Evolutionary conservation across 441 rosid genomes (phyloP), one percentile per base, ranked within the genome.

Genomic region (Erysimum cheiri): DNA sequence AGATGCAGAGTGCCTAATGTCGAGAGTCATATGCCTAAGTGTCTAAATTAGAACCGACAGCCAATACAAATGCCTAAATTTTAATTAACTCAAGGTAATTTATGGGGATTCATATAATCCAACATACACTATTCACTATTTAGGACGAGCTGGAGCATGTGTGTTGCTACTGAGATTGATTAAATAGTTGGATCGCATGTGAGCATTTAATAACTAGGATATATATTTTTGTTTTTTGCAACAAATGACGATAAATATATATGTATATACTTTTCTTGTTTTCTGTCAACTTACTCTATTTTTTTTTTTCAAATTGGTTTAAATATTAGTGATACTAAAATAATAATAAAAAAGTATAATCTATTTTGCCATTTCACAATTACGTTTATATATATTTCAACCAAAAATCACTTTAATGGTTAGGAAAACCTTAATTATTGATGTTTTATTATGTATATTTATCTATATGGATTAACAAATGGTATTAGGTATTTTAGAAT

Each of bases 101-200:
- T 17, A 22, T 33, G 17, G 8, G 19, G 47, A 41, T 41, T 41
- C 19, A 41, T 41, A 41, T n/a, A 3, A 41, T 41, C 46, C 6
- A 41, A 1, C 22, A 15, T 31, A 31, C 6, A 31, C 6, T 6
- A 31, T 31, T 4, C 32, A 29, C 33, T 31, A 6, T 15, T 44
- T 10, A 44, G 24, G 49, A 44, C 24, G 3, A 44, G 49, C 24
- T 44, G 49, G 49, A 44, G 49, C n/a, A 2, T 4, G 6, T 15
- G 24, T 44, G 22, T 44, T 15, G 4, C 49, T 44, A 15, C 11
- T 44, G 24, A 15, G 35, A 19, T 41, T 55, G 63, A 67, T 32
- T 43, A 19, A 43, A 43, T 22, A 43, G 46, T 67, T 56, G 55
- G 35, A 56, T 56, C 44, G 13, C 64, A 56, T 56, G 64, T 55